Evolutionary conservation across 164 flowering plant genomes (phyloP), one percentile per base, ranked within the genome.

Genomic region (Liriodendron chinense): DNA sequence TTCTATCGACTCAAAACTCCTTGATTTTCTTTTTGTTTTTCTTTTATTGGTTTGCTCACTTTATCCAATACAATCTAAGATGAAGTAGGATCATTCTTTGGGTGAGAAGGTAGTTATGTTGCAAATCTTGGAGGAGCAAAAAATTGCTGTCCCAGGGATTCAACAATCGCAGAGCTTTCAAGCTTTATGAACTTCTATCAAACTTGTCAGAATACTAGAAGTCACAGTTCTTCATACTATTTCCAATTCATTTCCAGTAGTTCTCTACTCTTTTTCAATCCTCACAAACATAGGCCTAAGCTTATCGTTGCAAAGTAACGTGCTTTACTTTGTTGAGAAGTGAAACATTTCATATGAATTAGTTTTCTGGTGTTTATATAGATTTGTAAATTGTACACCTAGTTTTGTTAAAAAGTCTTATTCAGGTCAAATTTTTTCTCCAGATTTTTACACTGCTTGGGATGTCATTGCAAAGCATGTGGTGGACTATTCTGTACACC

Each of bases 391-490:
- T 16, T 26, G 9, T 67, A 12, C 12, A 34, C 47, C 69, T 28
- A 67, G 28, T 26, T 67, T 13, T 67, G n/a, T n/a, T 69, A 6
- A 53, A 34, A 65, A 18, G 18, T 53, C 64, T 26, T 25, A 47
- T 47, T 34, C 24, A 57, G 64, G 14, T 70, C 24, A 71, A 70
- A 9, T 68, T 50, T 69, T 78, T 80, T 62, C 34, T 47, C 22
- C 84, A 96, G 99, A 96, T 89, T 96, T 96, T 77, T 96, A 96
- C 80, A 90, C 97, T 69, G 98, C 98, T 23, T 96, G 99, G 99
- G 91, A 82, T 84, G 97, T 94, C 75, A 87, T 92, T 75, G 82
- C 79, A 72, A 84, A 87, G 76, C 83, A 90, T 75, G 80, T 85
- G 43, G 72, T 76, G 75, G 87, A 79, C 78, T 85, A 84, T 82